These are phyloP conservation scores for Pleurotus salmoneostramineus DNA, from an alignment of 768 basidiomycete genomes.

Conservation along the genomic window DNA sequence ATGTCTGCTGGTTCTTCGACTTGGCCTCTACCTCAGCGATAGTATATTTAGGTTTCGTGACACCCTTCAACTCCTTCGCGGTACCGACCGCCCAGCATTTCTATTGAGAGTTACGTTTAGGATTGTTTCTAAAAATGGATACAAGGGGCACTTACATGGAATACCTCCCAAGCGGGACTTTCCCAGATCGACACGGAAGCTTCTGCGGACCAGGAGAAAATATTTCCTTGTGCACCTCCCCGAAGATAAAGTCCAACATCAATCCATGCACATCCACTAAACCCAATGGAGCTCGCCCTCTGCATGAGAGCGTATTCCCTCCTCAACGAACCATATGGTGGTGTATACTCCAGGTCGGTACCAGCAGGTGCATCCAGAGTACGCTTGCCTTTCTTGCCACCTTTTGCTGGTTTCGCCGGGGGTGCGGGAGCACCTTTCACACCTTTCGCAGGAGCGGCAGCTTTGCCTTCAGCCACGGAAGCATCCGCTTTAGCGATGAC, in stretches of 20 bases:
- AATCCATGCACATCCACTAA: neutral
- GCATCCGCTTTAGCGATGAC: neutral
- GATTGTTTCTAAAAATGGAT: too few relatives aligned
- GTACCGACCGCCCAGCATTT: neutral
- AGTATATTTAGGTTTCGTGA: neutral
- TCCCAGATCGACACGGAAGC: neutral
- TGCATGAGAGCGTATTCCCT: neutral
- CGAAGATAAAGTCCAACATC: neutral
- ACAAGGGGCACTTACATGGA: constrained; percentile 1
- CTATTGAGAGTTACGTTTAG: neutral
- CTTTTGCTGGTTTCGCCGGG: neutral
- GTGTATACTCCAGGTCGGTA: neutral
- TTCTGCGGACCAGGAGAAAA: neutral
- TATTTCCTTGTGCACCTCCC: neutral
- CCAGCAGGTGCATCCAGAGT: neutral
- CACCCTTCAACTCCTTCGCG: neutral
- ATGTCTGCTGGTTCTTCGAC: neutral
- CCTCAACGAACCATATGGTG: neutral
- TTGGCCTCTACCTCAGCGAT: neutral
- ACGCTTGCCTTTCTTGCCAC: neutral
- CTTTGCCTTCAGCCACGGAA: neutral
- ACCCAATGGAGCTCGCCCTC: neutral
- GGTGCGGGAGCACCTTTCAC: neutral
- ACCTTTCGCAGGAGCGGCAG: neutral
- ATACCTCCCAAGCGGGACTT: constrained; percentile 2